A percentile compares a stretch with the other conserved stretches of the same genome.
Evolutionary conservation across 2,329 filamentous ascomycete genomes (phyloP).

Genomic region (Sclerotinia sclerotiorum): DNA sequence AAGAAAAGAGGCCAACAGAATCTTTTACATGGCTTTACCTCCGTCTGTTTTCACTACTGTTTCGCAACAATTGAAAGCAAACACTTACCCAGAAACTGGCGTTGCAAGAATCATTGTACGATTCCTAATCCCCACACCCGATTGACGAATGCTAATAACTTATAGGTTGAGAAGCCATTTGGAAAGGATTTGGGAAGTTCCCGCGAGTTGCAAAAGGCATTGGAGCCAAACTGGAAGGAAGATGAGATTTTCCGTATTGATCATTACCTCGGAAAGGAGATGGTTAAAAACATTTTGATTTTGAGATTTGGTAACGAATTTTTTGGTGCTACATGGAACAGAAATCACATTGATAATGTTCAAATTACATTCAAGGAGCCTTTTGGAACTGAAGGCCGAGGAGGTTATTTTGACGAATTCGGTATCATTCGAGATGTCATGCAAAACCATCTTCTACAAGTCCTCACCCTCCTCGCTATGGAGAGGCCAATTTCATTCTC

Average conservation of each 20-base stretch:
- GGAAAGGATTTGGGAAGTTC: slow-evolving; percentile 96
- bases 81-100: slow-evolving; percentile 89
- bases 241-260: slow-evolving; percentile 99
- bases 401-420: slow-evolving; percentile 99
- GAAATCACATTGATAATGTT: slow-evolving; percentile 98
- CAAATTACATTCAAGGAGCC: slow-evolving; percentile 99
- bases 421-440: slow-evolving; percentile 99
- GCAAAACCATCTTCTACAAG: slow-evolving; percentile 98
- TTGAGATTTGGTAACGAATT: slow-evolving; percentile 98
- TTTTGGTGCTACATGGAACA: slow-evolving; percentile 97
- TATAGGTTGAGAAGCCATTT: slow-evolving; percentile 96
- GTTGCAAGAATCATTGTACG: slow-evolving; percentile 91
- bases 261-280: slow-evolving; percentile 99
- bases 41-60: slow-evolving; percentile 98
- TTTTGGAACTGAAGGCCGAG: slow-evolving; percentile 95
- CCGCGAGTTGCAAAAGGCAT: slow-evolving; percentile 87
- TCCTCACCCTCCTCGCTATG: slow-evolving; percentile 95
- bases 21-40: slow-evolving; percentile 99
- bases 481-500: slow-evolving; percentile 98
- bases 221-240: slow-evolving; percentile 97
- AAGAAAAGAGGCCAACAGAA: slow-evolving; percentile 78
- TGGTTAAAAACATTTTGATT: slow-evolving; percentile 99
- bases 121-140: slow-evolving; percentile 25
- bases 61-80: slow-evolving; percentile 94
- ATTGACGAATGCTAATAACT: slow-evolving; percentile 27